These are phyloP conservation scores for Paecilomyces formosus DNA, from an alignment of 2,329 filamentous ascomycete genomes.

Conservation along the genomic window DNA sequence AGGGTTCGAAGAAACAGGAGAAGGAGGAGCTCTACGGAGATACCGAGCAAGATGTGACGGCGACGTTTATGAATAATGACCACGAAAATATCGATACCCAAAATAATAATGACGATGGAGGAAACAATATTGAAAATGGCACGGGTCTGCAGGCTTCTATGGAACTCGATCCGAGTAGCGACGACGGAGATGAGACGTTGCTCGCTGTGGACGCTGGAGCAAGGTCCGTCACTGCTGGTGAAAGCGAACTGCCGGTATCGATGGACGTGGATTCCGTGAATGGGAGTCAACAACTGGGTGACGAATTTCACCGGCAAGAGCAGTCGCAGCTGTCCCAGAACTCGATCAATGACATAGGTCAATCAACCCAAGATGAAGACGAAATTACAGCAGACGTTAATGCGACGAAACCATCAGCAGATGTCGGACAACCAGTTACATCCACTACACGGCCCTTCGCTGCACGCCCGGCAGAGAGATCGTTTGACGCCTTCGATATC, in stretches of 20 bases:
- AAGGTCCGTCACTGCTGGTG: neutral
- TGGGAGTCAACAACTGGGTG: neutral
- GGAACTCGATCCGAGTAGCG: conserved; percentile 5
- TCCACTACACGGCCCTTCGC: neutral
- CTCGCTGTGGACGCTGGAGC: neutral
- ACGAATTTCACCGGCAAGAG: neutral
- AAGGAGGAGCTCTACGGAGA: neutral
- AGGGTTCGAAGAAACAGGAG: conserved; percentile 12
- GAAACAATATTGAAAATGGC: neutral
- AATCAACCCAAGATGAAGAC: conserved; percentile 3
- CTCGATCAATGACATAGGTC: neutral
- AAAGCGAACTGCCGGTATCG: neutral
- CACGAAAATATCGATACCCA: neutral
- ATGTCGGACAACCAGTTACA: neutral
- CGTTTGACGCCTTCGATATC: neutral
- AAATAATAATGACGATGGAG: conserved; percentile 5
- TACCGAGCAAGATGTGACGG: neutral
- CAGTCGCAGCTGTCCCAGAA: neutral
- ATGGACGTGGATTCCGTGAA: neutral
- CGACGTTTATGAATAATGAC: neutral
- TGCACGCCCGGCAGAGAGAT: neutral
- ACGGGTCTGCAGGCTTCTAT: neutral
- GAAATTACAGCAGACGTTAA: neutral
- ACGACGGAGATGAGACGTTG: neutral
- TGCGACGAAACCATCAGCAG: neutral